These are phyloP conservation scores for Cicer pinnatifidum DNA, from an alignment of 306 rosid species.

Conservation along the genomic window DNA sequence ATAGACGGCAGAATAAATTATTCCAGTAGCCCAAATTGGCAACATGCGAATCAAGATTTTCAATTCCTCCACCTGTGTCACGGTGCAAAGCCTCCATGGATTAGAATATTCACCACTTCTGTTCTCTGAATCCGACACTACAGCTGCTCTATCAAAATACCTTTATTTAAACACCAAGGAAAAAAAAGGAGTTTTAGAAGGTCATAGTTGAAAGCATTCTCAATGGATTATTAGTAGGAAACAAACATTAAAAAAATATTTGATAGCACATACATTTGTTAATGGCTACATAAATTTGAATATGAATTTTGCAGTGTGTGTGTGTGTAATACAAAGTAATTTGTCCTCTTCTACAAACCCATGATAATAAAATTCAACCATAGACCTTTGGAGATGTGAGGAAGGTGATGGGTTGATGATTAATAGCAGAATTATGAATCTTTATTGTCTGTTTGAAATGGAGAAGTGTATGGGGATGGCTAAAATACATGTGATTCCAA, in stretches of 20 bases:
- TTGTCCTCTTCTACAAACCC: too few relatives aligned
- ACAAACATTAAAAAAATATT: not conserved
- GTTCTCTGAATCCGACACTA: slow-evolving; percentile 61
- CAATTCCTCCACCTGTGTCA: slow-evolving; percentile 92
- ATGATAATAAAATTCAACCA: too few relatives aligned
- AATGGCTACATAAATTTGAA: too few relatives aligned
- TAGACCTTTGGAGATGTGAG: too few relatives aligned
- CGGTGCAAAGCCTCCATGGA: slow-evolving; percentile 88
- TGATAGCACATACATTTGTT: too few relatives aligned
- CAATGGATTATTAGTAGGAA: not conserved
- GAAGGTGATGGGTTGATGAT: too few relatives aligned
- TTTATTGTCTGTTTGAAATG: too few relatives aligned
- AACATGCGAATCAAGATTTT: slow-evolving; percentile 85
- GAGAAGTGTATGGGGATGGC: too few relatives aligned
- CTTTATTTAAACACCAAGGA: slow-evolving; percentile 49
- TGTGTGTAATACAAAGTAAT: too few relatives aligned
- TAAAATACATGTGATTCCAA: too few relatives aligned
- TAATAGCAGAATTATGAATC: too few relatives aligned
- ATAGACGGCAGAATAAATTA: slow-evolving; percentile 77
- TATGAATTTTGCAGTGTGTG: too few relatives aligned
- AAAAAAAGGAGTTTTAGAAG: not conserved
- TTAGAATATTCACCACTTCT: slow-evolving; percentile 57
- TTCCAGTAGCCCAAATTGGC: slow-evolving; percentile 89
- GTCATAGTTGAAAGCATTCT: slow-evolving; percentile 5
- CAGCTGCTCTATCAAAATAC: slow-evolving; percentile 86